These are phyloP conservation scores for Chaetomium sp. DNA, from an alignment of 2,329 filamentous ascomycete species.

Conservation along the genomic window DNA sequence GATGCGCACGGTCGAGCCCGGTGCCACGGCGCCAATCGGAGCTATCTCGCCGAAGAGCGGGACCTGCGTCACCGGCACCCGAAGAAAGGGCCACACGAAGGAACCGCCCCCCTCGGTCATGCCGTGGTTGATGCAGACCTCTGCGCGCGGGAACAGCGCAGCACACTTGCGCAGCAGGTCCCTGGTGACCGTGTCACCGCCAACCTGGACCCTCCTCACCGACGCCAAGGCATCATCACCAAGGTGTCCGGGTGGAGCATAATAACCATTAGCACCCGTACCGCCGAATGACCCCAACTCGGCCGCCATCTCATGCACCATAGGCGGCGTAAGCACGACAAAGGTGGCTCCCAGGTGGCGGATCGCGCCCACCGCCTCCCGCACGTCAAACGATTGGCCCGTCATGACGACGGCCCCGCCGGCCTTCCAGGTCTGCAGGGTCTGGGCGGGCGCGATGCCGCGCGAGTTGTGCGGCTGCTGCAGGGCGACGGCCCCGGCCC, in stretches of 20 bases:
- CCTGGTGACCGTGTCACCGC: not conserved
- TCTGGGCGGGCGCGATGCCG: not conserved
- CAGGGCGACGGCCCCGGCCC: not conserved
- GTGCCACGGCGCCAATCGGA: not conserved
- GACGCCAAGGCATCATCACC: no score
- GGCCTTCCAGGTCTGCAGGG: not conserved
- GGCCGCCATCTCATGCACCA: slow-evolving; percentile 1
- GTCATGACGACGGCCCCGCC: not conserved
- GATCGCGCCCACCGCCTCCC: not conserved
- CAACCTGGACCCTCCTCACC: not conserved
- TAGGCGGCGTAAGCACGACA: not conserved
- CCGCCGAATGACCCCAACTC: no score
- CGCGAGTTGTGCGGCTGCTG: slow-evolving; percentile 3
- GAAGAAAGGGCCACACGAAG: not conserved
- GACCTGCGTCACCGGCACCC: not conserved
- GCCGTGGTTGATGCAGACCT: slow-evolving; percentile 2
- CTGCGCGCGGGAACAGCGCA: not conserved
- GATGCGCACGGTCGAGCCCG: not conserved
- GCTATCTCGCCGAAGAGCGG: not conserved
- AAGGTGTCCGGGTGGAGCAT: no score
- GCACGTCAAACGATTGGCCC: not conserved
- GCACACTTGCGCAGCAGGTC: not conserved
- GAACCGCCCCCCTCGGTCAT: not conserved
- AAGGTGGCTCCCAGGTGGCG: not conserved
- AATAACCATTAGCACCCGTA: no score